Conservation (phyloP, 2,329 filamentous ascomycete species). For the Phoma sp. region DNA sequence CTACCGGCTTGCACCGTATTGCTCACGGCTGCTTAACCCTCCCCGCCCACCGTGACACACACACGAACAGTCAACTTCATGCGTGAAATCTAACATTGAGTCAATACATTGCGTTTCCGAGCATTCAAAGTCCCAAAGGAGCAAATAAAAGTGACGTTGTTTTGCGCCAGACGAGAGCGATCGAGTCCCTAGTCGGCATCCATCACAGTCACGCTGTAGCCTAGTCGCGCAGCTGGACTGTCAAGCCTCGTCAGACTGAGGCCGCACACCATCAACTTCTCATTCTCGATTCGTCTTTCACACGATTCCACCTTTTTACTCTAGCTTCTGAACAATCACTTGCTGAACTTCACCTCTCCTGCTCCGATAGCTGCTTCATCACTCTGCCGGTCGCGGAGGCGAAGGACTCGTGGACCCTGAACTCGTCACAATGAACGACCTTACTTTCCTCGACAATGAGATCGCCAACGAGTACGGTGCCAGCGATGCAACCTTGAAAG, state of each 20-base stretch:
- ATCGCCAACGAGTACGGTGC: slow-evolving; percentile 13
- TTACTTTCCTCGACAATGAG: slow-evolving; percentile 30
- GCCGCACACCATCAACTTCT: slow-evolving; percentile 6
- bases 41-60: slow-evolving; percentile 20
- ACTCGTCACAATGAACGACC: slow-evolving; percentile 29
- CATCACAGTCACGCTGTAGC: slow-evolving; percentile 22
- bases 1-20: slow-evolving; percentile 7
- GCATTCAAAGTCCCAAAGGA: neutral
- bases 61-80: neutral
- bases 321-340: neutral
- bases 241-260: slow-evolving; percentile 21
- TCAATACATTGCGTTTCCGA: neutral
- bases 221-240: slow-evolving; percentile 21
- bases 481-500: slow-evolving; percentile 41
- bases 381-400: neutral
- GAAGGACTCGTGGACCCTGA: slow-evolving; percentile 9
- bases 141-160: neutral
- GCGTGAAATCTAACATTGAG: neutral
- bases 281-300: neutral
- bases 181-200: neutral
- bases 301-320: neutral
- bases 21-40: slow-evolving; percentile 13
- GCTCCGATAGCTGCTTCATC: slow-evolving; percentile 1
- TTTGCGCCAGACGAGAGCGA: neutral
- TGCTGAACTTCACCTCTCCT: neutral